phyloP scores from a whole-genome alignment of 2,329 filamentous ascomycete genomes.

The Geosmithia morbida region DNA sequence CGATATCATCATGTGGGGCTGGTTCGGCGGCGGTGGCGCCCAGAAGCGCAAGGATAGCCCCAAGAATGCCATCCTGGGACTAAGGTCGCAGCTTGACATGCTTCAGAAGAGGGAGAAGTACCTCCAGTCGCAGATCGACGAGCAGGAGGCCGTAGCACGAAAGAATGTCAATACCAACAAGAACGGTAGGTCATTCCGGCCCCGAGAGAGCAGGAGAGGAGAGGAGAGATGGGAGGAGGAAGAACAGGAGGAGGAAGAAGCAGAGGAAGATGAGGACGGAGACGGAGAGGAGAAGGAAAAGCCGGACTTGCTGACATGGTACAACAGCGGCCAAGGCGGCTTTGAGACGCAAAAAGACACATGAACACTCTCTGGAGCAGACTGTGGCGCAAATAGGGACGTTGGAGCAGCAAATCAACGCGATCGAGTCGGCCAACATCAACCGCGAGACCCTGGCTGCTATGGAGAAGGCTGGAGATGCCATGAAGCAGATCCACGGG shows the following conservation, averaged over 20 bases:
- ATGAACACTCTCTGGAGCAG: constrained; percentile 84
- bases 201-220: background rate
- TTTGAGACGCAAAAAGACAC: constrained; percentile 83
- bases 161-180: constrained; percentile 84
- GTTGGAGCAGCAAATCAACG: constrained; percentile 88
- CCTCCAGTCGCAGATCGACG: constrained; percentile 79
- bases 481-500: constrained; percentile 88
- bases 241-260: background rate
- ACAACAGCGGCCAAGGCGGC: constrained; percentile 72
- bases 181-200: constrained; percentile 59
- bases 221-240: background rate
- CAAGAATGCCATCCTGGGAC: constrained; percentile 86
- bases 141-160: constrained; percentile 77
- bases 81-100: constrained; percentile 90
- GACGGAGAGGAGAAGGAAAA: background rate
- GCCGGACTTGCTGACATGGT: constrained; percentile 1
- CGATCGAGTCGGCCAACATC: constrained; percentile 96
- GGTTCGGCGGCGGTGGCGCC: constrained; percentile 77
- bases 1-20: constrained; percentile 51
- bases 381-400: constrained; percentile 82
- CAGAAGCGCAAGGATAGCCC: constrained; percentile 86
- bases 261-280: background rate
- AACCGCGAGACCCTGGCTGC: constrained; percentile 91
- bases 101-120: constrained; percentile 92
- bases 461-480: constrained; percentile 80